Evolutionary conservation across 345 rosid genomes (phyloP).

Genomic region (Salix koriyanagi): DNA sequence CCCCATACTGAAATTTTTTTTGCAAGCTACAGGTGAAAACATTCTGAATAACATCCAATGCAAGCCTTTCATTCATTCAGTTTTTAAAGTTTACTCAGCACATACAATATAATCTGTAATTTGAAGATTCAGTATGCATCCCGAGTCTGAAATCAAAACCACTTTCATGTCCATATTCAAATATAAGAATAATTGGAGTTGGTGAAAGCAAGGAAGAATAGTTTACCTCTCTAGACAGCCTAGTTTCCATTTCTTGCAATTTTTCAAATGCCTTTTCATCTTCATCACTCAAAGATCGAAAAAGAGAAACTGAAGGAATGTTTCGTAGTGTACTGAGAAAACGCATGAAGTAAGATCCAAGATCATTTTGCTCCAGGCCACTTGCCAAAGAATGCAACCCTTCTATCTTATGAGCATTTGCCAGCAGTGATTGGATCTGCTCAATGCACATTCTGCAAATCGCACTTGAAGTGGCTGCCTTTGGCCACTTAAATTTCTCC

Average conservation of each 20-base stretch:
- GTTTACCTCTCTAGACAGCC: constrained; percentile 67
- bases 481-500: constrained; percentile 98
- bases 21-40: background rate
- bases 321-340: constrained; percentile 77
- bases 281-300: constrained; percentile 64
- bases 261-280: constrained; percentile 69
- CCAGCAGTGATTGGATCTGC: constrained; percentile 77
- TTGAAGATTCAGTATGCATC: constrained; percentile 8
- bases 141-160: background rate
- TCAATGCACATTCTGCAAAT: constrained; percentile 85
- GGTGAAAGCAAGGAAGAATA: background rate
- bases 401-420: constrained; percentile 70
- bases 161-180: background rate
- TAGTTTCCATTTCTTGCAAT: constrained; percentile 66
- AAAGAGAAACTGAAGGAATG: constrained; percentile 93
- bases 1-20: background rate
- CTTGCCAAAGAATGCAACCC: constrained; percentile 34
- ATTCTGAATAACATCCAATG: background rate
- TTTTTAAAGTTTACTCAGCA: background rate
- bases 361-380: constrained; percentile 60
- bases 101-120: background rate
- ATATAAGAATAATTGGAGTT: background rate
- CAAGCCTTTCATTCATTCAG: background rate
- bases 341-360: constrained; percentile 72
- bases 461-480: constrained; percentile 60